These are phyloP conservation scores for Ganoderma meredithae DNA, from an alignment of 1,284 basidiomycete genomes.

Conservation along the genomic window DNA sequence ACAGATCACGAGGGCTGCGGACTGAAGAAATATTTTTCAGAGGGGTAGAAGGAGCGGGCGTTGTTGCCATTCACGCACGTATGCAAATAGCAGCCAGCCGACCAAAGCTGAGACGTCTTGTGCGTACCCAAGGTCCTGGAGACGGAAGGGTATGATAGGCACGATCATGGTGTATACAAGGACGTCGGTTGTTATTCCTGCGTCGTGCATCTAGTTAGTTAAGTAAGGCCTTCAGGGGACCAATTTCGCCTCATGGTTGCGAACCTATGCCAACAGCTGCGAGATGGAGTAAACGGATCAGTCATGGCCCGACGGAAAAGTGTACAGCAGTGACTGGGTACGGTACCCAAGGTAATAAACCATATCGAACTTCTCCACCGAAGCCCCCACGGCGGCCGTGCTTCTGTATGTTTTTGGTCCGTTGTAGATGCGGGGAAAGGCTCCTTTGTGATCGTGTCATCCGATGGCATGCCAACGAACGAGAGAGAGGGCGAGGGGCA, in stretches of 20 bases:
- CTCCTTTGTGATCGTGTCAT: background rate
- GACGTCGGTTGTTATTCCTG: conserved; percentile 70
- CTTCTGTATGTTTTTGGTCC: background rate
- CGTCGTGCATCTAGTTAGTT: background rate
- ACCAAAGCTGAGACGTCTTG: conserved; percentile 60
- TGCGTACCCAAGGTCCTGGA: conserved; percentile 61
- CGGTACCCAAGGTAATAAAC: conserved; percentile 39
- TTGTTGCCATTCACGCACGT: conserved; percentile 47
- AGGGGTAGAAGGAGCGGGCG: background rate
- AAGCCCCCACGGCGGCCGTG: conserved; percentile 32
- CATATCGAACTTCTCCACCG: conserved; percentile 43
- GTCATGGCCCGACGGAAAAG: background rate
- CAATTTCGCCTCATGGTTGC: background rate
- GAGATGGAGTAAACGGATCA: background rate
- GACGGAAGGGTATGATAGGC: conserved; percentile 79
- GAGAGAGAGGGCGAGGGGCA: background rate
- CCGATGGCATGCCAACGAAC: conserved; percentile 6
- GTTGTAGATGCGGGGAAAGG: background rate
- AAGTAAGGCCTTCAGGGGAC: background rate
- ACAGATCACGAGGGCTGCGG: conserved; percentile 45
- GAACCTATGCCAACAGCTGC: conserved; percentile 27
- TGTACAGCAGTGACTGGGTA: background rate
- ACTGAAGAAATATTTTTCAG: conserved; percentile 32
- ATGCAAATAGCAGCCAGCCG: conserved; percentile 74
- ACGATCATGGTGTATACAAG: conserved; percentile 75